Evolutionary conservation across 2,329 filamentous ascomycete genomes (phyloP).

Genomic region (Aspergillus sp.): DNA sequence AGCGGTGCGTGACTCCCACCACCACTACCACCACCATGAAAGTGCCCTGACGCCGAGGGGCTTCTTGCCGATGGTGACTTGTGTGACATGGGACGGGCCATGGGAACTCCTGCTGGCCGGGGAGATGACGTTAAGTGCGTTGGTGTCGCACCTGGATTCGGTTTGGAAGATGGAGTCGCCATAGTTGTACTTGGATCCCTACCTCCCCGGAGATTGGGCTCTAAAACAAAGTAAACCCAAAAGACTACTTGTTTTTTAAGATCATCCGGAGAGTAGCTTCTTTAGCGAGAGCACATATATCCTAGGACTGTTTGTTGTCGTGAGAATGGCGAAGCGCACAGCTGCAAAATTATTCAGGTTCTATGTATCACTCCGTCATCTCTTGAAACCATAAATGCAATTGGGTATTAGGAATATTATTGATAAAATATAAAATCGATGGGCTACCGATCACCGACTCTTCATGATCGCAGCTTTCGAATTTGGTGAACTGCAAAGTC

Average conservation of each 20-base stretch:
- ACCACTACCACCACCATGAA: conserved; percentile 19
- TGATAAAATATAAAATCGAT: no score
- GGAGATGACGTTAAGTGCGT: conserved; percentile 40
- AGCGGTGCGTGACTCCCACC: conserved; percentile 28
- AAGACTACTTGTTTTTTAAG: neutral
- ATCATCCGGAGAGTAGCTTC: neutral
- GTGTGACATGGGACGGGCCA: conserved; percentile 35
- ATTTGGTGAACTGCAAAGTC: no score
- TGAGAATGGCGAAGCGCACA: neutral
- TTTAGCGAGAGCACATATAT: no score
- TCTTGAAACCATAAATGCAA: no score
- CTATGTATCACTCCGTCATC: no score
- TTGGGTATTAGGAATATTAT: no score
- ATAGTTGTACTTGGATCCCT: conserved; percentile 18
- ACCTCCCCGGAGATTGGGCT: neutral
- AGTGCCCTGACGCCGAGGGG: conserved; percentile 34
- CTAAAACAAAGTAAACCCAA: neutral
- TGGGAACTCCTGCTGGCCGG: conserved; percentile 34
- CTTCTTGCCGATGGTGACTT: conserved; percentile 42
- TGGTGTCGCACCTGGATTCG: conserved; percentile 36
- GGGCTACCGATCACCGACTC: no score
- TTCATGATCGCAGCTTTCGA: no score
- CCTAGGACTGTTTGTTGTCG: neutral
- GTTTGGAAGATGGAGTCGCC: conserved; percentile 41
- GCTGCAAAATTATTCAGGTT: neutral